Percentiles rank a stretch among this genome's conserved stretches.
These are phyloP conservation scores for Chytridiales sp. DNA, from an alignment of 371 early-diverging fungal species.

Conservation along the genomic window DNA sequence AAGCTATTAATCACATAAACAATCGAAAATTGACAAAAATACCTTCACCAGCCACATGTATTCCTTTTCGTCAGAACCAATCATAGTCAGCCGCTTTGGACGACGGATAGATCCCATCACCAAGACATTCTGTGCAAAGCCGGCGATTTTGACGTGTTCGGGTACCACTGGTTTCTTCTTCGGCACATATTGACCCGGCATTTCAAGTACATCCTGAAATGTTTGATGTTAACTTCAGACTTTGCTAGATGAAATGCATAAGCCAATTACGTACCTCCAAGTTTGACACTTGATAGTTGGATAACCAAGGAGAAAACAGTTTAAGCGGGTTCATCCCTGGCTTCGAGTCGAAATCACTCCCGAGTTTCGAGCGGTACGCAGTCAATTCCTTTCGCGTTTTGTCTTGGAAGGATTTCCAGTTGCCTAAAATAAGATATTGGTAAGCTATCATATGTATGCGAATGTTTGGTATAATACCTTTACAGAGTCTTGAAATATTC, in stretches of 20 bases:
- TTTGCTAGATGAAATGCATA: not conserved
- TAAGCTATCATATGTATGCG: not conserved
- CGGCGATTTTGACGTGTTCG: slow-evolving; percentile 55
- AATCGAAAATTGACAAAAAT: slow-evolving; percentile 23
- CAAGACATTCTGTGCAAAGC: slow-evolving; percentile 62
- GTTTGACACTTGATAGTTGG: slow-evolving; percentile 50
- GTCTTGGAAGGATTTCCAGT: slow-evolving; percentile 4
- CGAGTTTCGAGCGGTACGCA: slow-evolving; percentile 21
- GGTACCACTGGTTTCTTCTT: slow-evolving; percentile 36
- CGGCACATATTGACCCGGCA: slow-evolving; percentile 76
- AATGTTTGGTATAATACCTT: slow-evolving; percentile 20
- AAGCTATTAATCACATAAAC: not conserved
- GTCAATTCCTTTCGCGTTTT: slow-evolving; percentile 24
- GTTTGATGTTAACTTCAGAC: slow-evolving; percentile 1
- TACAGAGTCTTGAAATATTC: slow-evolving; percentile 47
- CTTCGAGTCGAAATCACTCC: slow-evolving; percentile 22
- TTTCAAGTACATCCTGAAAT: too few relatives aligned
- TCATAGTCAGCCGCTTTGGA: slow-evolving; percentile 69
- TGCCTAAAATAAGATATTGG: not conserved
- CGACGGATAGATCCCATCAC: slow-evolving; percentile 70
- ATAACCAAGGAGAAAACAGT: slow-evolving; percentile 70
- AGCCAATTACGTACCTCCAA: slow-evolving; percentile 17
- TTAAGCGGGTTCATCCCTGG: slow-evolving; percentile 42
- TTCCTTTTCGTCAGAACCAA: slow-evolving; percentile 70
- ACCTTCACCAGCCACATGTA: slow-evolving; percentile 76